These are phyloP conservation scores for Triangularia setosa DNA, from an alignment of 2,329 filamentous ascomycete genomes.

Conservation along the genomic window DNA sequence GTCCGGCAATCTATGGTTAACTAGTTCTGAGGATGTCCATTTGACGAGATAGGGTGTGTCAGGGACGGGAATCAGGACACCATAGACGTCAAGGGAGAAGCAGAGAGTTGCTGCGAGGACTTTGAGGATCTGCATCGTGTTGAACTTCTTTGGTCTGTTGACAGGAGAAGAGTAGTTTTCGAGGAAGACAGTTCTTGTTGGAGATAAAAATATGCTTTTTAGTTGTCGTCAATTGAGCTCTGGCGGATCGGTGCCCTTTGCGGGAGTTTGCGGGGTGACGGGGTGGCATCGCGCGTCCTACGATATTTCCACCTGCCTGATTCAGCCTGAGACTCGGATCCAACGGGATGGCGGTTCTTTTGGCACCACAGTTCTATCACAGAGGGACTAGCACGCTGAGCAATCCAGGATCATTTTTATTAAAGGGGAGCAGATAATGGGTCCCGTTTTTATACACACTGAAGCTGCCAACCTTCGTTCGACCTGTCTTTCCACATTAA, in stretches of 20 bases:
- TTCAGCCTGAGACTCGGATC: not conserved
- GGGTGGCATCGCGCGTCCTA: not conserved
- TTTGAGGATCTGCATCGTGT: not conserved
- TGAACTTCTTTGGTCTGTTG: not conserved
- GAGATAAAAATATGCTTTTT: not conserved
- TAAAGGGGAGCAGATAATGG: too few species aligned
- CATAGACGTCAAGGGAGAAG: not conserved
- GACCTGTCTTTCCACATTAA: too few species aligned
- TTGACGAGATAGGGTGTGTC: slow-evolving; percentile 4
- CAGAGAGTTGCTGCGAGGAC: not conserved
- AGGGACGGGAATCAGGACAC: slow-evolving; percentile 3
- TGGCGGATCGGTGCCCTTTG: not conserved
- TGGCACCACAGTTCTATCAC: too few species aligned
- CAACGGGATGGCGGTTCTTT: too few species aligned
- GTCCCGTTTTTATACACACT: too few species aligned
- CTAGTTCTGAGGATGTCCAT: slow-evolving; percentile 18
- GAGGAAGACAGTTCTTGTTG: not conserved
- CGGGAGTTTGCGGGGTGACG: not conserved
- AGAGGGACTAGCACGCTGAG: too few species aligned
- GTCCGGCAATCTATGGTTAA: slow-evolving; percentile 37
- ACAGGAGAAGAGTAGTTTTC: not conserved
- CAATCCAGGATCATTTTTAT: too few species aligned
- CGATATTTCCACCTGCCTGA: not conserved
- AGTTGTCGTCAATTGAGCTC: not conserved
- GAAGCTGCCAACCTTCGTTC: too few species aligned